Percentiles rank a stretch among this genome's conserved stretches.
phyloP scores from a whole-genome alignment of 768 basidiomycete species.

The Tulasnella sp. region DNA sequence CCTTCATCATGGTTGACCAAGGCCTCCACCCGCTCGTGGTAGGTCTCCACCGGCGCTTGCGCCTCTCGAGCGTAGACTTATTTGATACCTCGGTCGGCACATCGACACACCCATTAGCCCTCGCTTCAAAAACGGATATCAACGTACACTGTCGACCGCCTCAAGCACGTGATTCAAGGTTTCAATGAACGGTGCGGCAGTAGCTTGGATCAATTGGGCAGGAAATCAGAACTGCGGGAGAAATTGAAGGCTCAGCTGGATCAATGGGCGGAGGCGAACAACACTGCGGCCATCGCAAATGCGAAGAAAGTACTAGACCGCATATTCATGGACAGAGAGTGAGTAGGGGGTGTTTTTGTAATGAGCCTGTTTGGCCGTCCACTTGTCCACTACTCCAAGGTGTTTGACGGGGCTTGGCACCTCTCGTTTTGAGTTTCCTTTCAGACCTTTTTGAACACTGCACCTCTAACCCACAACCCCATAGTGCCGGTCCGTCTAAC shows the following conservation, averaged over 20 bases:
- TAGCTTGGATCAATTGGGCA: slow-evolving; percentile 67
- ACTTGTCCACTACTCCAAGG: not conserved
- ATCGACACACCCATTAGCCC: slow-evolving; percentile 7
- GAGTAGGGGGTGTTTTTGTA: slow-evolving; percentile 41
- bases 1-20: slow-evolving; percentile 1
- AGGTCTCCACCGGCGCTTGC: not conserved
- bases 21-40: slow-evolving; percentile 9
- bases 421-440: not conserved
- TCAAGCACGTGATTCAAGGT: slow-evolving; percentile 74
- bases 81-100: not conserved
- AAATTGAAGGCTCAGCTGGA: slow-evolving; percentile 60
- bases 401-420: not conserved
- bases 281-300: slow-evolving; percentile 62
- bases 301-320: slow-evolving; percentile 64
- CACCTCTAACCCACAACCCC: not conserved
- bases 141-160: slow-evolving; percentile 77
- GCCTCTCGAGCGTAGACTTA: not conserved
- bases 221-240: slow-evolving; percentile 84
- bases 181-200: slow-evolving; percentile 74
- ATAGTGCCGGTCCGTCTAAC: slow-evolving; percentile 21
- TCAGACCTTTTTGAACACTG: not conserved
- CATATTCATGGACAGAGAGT: slow-evolving; percentile 50
- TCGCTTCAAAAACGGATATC: slow-evolving; percentile 42
- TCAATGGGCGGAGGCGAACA: slow-evolving; percentile 52
- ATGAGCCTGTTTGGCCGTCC: not conserved